Evolutionary conservation across 1,284 basidiomycete species (phyloP).

Genomic region (Hemileia vastatrix): DNA sequence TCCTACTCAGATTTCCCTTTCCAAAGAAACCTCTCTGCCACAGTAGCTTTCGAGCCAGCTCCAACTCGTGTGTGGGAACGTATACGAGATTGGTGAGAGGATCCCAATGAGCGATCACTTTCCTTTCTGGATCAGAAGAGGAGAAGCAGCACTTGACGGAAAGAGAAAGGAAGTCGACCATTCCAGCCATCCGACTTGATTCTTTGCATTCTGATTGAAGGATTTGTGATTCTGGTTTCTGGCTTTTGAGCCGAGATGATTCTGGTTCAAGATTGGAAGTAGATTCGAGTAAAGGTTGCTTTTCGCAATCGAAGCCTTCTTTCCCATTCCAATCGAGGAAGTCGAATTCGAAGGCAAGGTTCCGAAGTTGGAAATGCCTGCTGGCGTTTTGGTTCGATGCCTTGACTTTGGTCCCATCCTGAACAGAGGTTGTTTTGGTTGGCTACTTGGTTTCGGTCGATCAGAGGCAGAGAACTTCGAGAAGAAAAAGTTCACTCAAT

Average conservation of each 20-base stretch:
- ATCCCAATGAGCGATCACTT: no score
- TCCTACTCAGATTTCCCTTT: constrained; percentile 83
- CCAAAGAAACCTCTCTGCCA: constrained; percentile 95
- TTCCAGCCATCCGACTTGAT: no score
- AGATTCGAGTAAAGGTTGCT: constrained; percentile 33
- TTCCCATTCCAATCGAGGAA: constrained; percentile 29
- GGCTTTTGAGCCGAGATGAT: constrained; percentile 11
- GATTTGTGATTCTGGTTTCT: background rate
- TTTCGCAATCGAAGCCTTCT: constrained; percentile 33
- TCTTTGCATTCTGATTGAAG: no score
- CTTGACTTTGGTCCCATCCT: background rate
- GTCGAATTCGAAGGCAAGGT: background rate
- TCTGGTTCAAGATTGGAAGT: constrained; percentile 22
- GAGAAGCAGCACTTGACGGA: no score
- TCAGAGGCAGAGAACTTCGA: no score
- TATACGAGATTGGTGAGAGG: no score
- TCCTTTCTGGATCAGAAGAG: no score
- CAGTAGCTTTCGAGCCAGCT: no score
- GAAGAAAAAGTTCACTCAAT: no score
- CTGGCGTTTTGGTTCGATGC: background rate
- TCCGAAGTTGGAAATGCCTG: background rate
- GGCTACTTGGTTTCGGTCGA: no score
- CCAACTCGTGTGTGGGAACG: no score
- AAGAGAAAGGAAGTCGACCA: no score
- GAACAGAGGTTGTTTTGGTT: background rate